Base-by-base conservation (phyloP, 2,329 filamentous ascomycete species). In the Diplodia sapinea region DNA sequence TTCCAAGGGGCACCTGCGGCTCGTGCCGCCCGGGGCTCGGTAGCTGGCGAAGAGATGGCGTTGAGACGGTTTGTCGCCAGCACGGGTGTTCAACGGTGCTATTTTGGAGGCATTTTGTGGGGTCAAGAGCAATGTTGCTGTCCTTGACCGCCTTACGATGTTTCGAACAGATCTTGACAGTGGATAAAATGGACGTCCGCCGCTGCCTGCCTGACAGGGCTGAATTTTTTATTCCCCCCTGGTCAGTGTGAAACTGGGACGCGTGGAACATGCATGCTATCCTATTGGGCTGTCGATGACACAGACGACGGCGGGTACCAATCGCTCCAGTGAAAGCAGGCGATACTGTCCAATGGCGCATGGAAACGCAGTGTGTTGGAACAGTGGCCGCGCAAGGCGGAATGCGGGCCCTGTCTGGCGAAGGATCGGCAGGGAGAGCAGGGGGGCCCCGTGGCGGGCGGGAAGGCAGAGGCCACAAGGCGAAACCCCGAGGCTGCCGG, bases 341-440 rank as follows among this genome's bases (percentile, higher is more conserved):
- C 33, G 13, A 47, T 2, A 11, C 17, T 47, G 43, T 47, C 43
- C 43, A 47, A 47, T 47, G 43, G n/a, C 8, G n/a, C 17, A n/a
- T 11, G 43, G 43, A 47, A n/a, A 47, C 43, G n/a, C 43, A 47
- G 17, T 11, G 43, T 47, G 43, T 47, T 7, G 43, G 43, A 47
- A 9, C 17, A 15, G 43, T n/a, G 43, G 43, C n/a, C 43, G 43
- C 33, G 33, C 33, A 36, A 36, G 33, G 11, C 33, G 33, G 33
- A 3, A 1, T 36, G 33, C 6, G 40, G 40, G 40, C 40, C 17
- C 17, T n/a, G 40, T 47, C 40, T 20, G 54, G 54, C 31, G 54
- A 38, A 38, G 36, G 56, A 63, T 63, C 59, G 47, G 59, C 59
- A 63, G 59, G 59, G 59, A 63, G 59, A 62, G 43, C 59, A 63